Percentiles rank a stretch among this genome's conserved stretches.
Evolutionary conservation across 345 rosid genomes (phyloP).

Genomic region (Hibiscus tridactylites): DNA sequence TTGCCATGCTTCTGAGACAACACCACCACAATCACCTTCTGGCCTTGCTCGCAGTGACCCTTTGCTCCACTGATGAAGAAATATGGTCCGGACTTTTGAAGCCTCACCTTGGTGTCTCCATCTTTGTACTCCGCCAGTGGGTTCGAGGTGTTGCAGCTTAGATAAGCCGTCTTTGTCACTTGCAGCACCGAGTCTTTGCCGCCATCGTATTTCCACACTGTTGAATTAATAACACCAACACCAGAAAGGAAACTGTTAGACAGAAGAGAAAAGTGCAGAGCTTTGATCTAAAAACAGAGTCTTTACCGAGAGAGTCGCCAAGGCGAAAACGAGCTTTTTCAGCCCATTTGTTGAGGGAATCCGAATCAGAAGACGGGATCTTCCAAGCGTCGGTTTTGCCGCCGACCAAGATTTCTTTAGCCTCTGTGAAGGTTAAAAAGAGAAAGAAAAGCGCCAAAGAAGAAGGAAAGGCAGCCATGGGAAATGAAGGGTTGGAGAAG

Average conservation of each 20-base stretch:
- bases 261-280: neutral
- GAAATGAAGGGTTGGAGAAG: neutral
- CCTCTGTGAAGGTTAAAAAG: neutral
- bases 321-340: conserved; percentile 45
- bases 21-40: neutral
- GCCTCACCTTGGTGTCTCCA: conserved; percentile 57
- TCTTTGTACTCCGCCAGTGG: conserved; percentile 58
- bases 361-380: conserved; percentile 52
- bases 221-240: neutral
- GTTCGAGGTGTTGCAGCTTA: conserved; percentile 45
- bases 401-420: conserved; percentile 30
- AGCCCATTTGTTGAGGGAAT: conserved; percentile 76
- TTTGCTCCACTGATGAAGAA: conserved; percentile 31
- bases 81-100: conserved; percentile 14
- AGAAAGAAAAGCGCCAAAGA: neutral
- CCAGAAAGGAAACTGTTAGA: neutral
- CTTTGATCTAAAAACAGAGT: too few species aligned
- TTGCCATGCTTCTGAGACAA: neutral
- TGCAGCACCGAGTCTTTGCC: conserved; percentile 62
- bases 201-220: conserved; percentile 42
- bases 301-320: conserved; percentile 56
- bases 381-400: conserved; percentile 47
- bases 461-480: neutral
- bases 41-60: conserved; percentile 28
- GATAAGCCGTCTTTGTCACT: conserved; percentile 53